A percentile compares a stretch with the other conserved stretches of the same genome.
phyloP scores from a whole-genome alignment of 257 asterid species.

The Striga asiatica region DNA sequence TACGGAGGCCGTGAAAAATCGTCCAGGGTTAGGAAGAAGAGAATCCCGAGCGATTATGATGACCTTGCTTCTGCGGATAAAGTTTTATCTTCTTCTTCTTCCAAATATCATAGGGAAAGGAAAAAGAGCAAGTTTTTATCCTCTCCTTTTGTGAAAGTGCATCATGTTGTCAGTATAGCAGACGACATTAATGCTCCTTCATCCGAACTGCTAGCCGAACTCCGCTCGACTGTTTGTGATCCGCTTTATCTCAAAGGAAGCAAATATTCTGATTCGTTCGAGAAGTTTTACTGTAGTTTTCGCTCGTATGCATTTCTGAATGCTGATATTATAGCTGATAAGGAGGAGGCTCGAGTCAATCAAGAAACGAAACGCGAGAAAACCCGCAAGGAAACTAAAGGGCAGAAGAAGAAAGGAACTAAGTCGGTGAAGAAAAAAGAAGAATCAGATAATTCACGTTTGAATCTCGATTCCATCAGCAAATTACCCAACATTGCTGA shows the following conservation, averaged over 20 bases:
- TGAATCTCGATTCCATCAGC: constrained; percentile 8
- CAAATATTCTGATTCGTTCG: constrained; percentile 33
- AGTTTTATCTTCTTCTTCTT: constrained; percentile 23
- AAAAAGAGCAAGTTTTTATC: constrained; percentile 82
- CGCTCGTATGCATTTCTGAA: constrained; percentile 40
- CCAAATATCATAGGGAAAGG: constrained; percentile 47
- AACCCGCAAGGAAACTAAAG: neutral
- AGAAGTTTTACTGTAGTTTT: constrained; percentile 37
- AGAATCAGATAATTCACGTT: constrained; percentile 11
- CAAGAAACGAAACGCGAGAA: no score
- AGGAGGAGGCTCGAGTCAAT: no score
- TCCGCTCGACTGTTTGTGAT: constrained; percentile 33
- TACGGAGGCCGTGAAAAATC: constrained; percentile 2
- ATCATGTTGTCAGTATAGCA: constrained; percentile 15
- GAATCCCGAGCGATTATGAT: constrained; percentile 6
- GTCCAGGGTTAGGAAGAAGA: constrained; percentile 13
- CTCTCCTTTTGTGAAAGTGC: constrained; percentile 39
- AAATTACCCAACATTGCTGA: no score
- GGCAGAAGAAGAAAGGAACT: constrained; percentile 7
- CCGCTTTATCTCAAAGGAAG: constrained; percentile 24
- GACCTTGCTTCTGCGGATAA: constrained; percentile 17
- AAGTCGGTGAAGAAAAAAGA: neutral
- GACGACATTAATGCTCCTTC: constrained; percentile 32
- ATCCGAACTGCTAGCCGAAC: constrained; percentile 43
- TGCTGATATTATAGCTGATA: constrained; percentile 20